phyloP scores from a whole-genome alignment of 805 yeast species.

The Tetrapisispora pingtungensis region DNA sequence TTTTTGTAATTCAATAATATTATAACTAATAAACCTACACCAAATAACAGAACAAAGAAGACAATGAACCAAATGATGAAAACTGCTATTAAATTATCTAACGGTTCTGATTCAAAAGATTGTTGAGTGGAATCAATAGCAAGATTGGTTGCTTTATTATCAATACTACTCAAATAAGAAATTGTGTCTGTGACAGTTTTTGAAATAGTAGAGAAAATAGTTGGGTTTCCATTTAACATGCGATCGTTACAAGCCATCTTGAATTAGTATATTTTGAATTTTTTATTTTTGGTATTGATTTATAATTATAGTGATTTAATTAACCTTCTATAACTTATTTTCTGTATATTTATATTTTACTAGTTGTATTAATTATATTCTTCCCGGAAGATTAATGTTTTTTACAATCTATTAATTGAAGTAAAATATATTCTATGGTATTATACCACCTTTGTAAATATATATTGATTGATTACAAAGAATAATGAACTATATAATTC shows the following conservation, averaged over 20 bases:
- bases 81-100: slow-evolving; percentile 4
- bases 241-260: slow-evolving; percentile 1
- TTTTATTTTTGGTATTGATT: too few relatives aligned
- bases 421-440: too few relatives aligned
- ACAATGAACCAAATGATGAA: slow-evolving; percentile 5
- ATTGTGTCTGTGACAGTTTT: slow-evolving; percentile 1
- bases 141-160: neutral
- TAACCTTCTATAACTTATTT: too few relatives aligned
- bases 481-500: too few relatives aligned
- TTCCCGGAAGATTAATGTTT: too few relatives aligned
- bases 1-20: neutral
- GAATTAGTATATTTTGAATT: neutral
- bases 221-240: neutral
- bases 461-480: too few relatives aligned
- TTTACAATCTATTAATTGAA: too few relatives aligned
- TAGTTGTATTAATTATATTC: too few relatives aligned
- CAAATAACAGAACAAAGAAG: slow-evolving; percentile 1
- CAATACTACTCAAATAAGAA: neutral
- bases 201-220: slow-evolving; percentile 1
- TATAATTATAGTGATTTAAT: too few relatives aligned
- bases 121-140: neutral
- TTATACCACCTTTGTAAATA: too few relatives aligned
- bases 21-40: neutral
- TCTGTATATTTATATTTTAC: too few relatives aligned
- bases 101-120: slow-evolving; percentile 2